These are phyloP conservation scores for Solanum paucissectum DNA, from an alignment of 257 asterid genomes.

Conservation along the genomic window DNA sequence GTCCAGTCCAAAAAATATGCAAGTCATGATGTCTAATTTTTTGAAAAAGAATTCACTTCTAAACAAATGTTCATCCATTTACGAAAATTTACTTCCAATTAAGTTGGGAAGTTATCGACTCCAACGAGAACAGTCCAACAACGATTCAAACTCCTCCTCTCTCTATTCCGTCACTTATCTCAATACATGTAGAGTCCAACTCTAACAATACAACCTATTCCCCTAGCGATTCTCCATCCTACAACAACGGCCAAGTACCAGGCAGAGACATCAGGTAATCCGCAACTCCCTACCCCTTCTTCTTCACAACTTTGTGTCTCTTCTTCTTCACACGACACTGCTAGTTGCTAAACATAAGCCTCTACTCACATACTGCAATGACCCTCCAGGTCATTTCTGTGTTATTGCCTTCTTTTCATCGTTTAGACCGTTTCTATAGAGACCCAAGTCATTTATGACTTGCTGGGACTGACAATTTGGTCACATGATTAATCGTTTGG, in stretches of 20 bases:
- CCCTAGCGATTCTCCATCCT: not conserved
- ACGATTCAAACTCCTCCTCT: not conserved
- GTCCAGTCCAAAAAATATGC: not conserved
- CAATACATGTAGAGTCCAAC: not conserved
- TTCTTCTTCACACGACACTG: not conserved
- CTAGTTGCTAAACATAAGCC: not conserved
- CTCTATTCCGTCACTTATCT: not conserved
- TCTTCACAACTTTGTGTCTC: not conserved
- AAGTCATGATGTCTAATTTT: not conserved
- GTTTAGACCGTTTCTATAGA: not conserved
- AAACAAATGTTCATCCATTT: not conserved
- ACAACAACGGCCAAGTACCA: not conserved
- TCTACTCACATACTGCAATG: not conserved
- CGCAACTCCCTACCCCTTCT: not conserved
- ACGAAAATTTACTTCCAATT: slow-evolving; percentile 24
- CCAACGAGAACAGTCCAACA: not conserved
- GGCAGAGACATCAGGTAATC: not conserved
- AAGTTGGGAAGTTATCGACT: not conserved
- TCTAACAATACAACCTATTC: not conserved
- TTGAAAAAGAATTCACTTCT: not conserved
- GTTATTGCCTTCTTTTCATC: not conserved
- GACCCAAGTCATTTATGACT: not conserved
- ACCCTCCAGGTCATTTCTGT: not conserved
- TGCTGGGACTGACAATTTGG: not conserved
- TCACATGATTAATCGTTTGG: not conserved